Base-by-base conservation (phyloP, 139 green algal genomes). In the Micromonas pusilla region DNA sequence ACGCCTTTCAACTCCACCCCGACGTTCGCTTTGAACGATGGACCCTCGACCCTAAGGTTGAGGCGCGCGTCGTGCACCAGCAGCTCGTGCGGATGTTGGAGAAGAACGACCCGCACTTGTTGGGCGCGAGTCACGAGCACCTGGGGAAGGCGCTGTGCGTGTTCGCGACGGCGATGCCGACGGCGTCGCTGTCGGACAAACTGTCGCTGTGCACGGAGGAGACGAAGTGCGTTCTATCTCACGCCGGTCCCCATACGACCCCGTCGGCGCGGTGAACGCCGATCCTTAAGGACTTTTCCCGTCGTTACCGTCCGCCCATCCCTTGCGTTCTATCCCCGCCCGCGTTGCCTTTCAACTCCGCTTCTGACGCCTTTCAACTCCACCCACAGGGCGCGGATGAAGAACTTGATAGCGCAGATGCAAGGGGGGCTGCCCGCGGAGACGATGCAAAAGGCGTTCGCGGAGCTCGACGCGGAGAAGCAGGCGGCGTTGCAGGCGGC, bases 21-120 rank as follows among this genome's bases (percentile, higher is more conserved):
- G n/a, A n/a, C n/a, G n/a, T n/a, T n/a, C n/a, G n/a, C n/a, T n/a
- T n/a, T n/a, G n/a, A n/a, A n/a, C n/a, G n/a, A n/a, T n/a, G n/a
- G n/a, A n/a, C n/a, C n/a, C n/a, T n/a, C n/a, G n/a, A n/a, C n/a
- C n/a, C n/a, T 54, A 68, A 38, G 32, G 54, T 73, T 19, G 78
- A 78, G 32, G 70, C 53, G 63, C 53, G 68, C 36, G 33, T 21
- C 37, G 72, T 80, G 32, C 74, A 80, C 74, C 57, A 78, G 68
- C 77, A 81, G 66, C 77, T 81, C 32, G 31, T 52, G 3, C 66
- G 77, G 13, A 52, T 81, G 38, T 21, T 81, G 16, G 77, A 81
- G 34, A 67, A 25, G 3, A 45, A 66, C 52, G 32, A 37, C 52
- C n/a, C 52, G 20, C 21, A 34, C 31, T 54, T 81, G 34, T 36